Conservation (phyloP, 1,284 basidiomycete species). For the Ceratobasidium sp. region DNA sequence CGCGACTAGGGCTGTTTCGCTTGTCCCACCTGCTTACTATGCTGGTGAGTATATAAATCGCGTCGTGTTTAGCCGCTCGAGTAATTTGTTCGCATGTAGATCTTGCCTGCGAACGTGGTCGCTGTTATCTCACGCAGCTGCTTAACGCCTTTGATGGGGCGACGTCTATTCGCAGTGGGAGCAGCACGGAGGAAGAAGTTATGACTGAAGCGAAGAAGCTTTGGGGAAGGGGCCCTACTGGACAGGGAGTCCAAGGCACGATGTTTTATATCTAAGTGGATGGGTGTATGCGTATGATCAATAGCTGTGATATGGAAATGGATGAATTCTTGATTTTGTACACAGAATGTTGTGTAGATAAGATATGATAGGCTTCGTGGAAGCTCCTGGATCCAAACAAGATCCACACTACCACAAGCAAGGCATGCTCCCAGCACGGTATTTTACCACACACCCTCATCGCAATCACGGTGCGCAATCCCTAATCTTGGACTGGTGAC, state of each 20-base stretch:
- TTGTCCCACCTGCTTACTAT: slow-evolving; percentile 66
- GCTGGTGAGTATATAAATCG: too few species aligned
- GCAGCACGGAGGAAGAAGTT: slow-evolving; percentile 62
- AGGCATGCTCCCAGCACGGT: too few species aligned
- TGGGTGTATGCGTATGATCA: neutral
- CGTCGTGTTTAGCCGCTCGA: too few species aligned
- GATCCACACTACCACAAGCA: too few species aligned
- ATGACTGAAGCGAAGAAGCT: slow-evolving; percentile 62
- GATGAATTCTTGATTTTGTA: neutral
- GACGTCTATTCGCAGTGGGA: slow-evolving; percentile 52
- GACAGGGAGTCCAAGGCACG: slow-evolving; percentile 62
- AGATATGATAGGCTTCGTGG: too few species aligned
- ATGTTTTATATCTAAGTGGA: slow-evolving; percentile 75
- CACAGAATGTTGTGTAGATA: too few species aligned
- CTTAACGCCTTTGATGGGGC: slow-evolving; percentile 66
- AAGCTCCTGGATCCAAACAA: too few species aligned
- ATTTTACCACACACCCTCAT: too few species aligned
- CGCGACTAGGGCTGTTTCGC: slow-evolving; percentile 81
- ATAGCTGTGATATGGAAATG: neutral
- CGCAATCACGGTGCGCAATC: too few species aligned
- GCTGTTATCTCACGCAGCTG: slow-evolving; percentile 69
- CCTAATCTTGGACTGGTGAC: too few species aligned
- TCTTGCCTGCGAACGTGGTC: too few species aligned
- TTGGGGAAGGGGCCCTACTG: slow-evolving; percentile 69
- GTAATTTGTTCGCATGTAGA: too few species aligned